Evolutionary conservation across 495 filamentous ascomycete genomes (phyloP).

Genomic region (Choiromyces venosus): DNA sequence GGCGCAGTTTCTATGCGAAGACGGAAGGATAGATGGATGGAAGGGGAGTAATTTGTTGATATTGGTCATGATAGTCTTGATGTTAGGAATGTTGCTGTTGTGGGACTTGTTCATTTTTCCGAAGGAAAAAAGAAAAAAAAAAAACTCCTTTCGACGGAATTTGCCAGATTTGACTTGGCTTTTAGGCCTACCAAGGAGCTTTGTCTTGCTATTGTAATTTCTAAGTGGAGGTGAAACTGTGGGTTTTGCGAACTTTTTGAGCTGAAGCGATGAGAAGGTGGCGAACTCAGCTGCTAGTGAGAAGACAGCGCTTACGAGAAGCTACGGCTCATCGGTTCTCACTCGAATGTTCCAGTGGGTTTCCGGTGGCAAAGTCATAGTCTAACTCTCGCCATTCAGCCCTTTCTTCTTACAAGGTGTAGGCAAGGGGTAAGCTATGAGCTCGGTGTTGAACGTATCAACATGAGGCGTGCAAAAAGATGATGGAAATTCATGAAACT

Average conservation of each 20-base stretch:
- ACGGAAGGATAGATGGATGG: neutral
- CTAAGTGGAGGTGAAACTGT: neutral
- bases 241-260: neutral
- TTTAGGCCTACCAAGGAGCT: neutral
- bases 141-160: neutral
- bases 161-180: neutral
- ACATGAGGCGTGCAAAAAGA: neutral
- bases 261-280: neutral
- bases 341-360: neutral
- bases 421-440: neutral
- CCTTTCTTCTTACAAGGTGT: neutral
- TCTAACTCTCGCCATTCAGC: neutral
- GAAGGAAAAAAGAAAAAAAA: too few relatives aligned
- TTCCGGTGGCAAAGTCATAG: neutral
- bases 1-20: neutral
- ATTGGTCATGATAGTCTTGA: neutral
- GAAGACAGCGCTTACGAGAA: neutral
- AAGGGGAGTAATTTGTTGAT: neutral
- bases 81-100: neutral
- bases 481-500: neutral
- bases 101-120: neutral
- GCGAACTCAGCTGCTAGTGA: neutral
- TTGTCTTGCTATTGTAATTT: neutral
- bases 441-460: neutral
- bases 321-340: neutral